Conservation (phyloP, 2,329 filamentous ascomycete species). For the Aschersonia sp. region DNA sequence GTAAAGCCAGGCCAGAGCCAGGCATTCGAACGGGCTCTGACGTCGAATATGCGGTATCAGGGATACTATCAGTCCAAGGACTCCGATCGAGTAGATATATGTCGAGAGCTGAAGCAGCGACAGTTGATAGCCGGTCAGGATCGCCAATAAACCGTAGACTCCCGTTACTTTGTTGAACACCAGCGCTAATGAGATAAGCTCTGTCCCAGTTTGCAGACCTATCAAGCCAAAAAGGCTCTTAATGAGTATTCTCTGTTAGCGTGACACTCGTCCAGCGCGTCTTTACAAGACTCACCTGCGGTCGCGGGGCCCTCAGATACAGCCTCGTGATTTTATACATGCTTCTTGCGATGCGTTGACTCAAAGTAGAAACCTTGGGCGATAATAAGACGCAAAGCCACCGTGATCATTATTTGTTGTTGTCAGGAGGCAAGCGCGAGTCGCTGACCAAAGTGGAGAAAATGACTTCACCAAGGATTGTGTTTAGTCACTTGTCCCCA, state of each 20-base stretch:
- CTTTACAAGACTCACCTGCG: conserved; percentile 16
- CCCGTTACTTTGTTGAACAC: conserved; percentile 88
- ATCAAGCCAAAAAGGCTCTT: conserved; percentile 78
- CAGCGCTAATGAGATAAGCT: conserved; percentile 69
- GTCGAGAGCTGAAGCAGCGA: conserved; percentile 75
- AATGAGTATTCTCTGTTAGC: conserved; percentile 7
- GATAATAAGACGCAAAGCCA: not conserved
- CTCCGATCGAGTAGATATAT: conserved; percentile 73
- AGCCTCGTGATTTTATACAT: conserved; percentile 23
- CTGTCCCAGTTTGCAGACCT: conserved; percentile 72
- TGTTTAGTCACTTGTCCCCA: too few species aligned
- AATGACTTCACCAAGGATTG: too few species aligned
- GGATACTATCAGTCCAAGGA: conserved; percentile 51
- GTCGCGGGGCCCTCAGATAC: conserved; percentile 23
- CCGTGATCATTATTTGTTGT: too few species aligned
- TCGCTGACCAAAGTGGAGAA: too few species aligned
- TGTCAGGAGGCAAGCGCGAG: too few species aligned
- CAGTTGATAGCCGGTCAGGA: conserved; percentile 74
- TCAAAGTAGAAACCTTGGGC: not conserved
- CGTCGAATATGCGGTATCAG: conserved; percentile 69
- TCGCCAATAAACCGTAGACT: conserved; percentile 76
- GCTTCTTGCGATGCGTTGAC: conserved; percentile 1
- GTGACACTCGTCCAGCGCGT: conserved; percentile 2
- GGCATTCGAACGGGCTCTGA: conserved; percentile 63
- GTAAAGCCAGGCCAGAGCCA: conserved; percentile 76